Base-by-base conservation (phyloP, 371 early-diverging fungal genomes). In the Apophysomyces sp. region DNA sequence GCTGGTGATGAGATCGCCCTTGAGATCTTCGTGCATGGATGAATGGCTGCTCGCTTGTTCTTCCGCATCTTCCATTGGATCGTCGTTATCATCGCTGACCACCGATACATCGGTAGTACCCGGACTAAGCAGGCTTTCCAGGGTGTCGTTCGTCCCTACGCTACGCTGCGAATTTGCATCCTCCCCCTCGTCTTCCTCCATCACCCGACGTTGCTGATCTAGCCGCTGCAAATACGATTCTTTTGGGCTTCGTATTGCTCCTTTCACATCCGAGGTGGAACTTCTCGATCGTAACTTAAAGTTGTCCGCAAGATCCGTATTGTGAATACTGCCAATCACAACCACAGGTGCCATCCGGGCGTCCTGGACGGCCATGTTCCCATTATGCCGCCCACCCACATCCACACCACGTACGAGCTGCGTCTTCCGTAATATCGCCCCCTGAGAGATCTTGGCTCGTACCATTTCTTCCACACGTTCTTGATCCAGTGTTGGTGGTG, bases 401-500 rank as follows among this genome's bases (percentile, higher is more conserved):
- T 64, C 60, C 26, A 80, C 64, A 26, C 73, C 68, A 18, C 69
- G 59, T 1, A 69, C 62, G 11, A 73, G 29, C 37, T 62, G 69
- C 0, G 80, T 75, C 29, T 73, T 76, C 34, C 76, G 74, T 2
- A 76, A 72, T 9, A 78, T 61, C 0, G 72, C 55, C 18, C 68
- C 65, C 31, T 76, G 72, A 0, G 69, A 61, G 8, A 81, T 32
- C 24, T 78, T 70, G 7, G 71, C 73, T 6, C 75, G 69, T 3
- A 73, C 73, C 71, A 76, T 71, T 44, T 71, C 70, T 27, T 66
- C 65, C 1, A 81, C 65, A 5, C 67, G 61, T 37, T 74, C 75
- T 55, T 78, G 73, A 21, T 74, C 73, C 16, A 62, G 61, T 2
- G 75, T 72, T 1, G 73, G 75, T 7, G 81, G 78, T 13, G 81